Base-by-base conservation (phyloP, 495 filamentous ascomycete genomes). In the Tuber magnatum region DNA sequence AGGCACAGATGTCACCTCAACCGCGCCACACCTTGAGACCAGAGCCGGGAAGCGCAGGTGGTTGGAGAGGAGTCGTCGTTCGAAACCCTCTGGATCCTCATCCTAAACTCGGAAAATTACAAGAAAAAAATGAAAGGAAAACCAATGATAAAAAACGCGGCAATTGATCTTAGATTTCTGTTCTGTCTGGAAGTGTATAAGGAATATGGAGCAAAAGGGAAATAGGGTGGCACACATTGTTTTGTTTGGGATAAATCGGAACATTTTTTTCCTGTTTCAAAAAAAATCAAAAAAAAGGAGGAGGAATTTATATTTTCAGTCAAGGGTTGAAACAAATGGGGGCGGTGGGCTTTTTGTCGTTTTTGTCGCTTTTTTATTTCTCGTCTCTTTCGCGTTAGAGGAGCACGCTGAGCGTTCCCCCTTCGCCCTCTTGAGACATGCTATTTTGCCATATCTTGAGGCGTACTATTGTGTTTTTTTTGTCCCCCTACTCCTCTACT, bases 21-120 rank as follows among this genome's bases (percentile, higher is more conserved):
- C 91, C 42, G 91, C 92, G 38, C 90, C 91, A 44, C 93, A 97
- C 84, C 94, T 94, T 81, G 93, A 97, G 83, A 97, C 93, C 2
- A 87, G 94, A 51, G 88, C 90, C 48, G 94, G 94, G 20, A 99
- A 97, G 85, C 89, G 92, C 78, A 88, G 87, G 81, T 97, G 93
- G 89, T 86, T 89, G 71, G 92, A 93, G 82, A 87, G 92, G 75
- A 77, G 76, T 20, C 74, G 80, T 68, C 80, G 80, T 14, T 79
- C 77, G 38, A 79, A 79, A 35, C 65, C 76, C 41, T 79, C 77
- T 35, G 78, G 73, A 24, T 78, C 77, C 42, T 79, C 74, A 41
- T 76, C 76, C 69, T 79, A 79, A 75, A 69, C 28, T 38, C 46
- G 56, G 70, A 42, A 74, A 48, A 48, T 74, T 39, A 65, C 56